phyloP scores from a whole-genome alignment of 805 yeast species.

The Saturnispora zaruensis region DNA sequence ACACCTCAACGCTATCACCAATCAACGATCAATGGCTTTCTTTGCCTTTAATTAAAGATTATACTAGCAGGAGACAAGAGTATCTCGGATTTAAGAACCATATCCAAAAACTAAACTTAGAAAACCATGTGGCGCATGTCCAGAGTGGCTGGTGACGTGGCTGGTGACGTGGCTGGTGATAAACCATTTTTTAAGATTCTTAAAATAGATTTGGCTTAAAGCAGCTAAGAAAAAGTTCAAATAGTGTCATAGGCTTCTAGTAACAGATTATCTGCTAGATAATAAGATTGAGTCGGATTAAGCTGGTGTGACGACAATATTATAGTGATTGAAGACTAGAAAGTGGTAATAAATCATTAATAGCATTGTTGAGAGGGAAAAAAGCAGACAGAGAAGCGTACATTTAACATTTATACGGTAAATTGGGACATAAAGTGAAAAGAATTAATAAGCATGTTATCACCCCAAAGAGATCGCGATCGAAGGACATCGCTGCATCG shows the following conservation, averaged over 20 bases:
- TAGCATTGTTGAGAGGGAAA: no score
- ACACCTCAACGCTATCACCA: no score
- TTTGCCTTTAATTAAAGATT: not conserved
- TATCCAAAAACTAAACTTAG: not conserved
- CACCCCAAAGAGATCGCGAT: constrained; percentile 5
- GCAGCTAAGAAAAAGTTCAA: not conserved
- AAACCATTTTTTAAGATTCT: not conserved
- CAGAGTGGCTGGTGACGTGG: not conserved
- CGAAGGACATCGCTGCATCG: constrained; percentile 1
- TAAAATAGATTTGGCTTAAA: not conserved
- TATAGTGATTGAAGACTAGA: no score
- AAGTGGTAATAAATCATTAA: no score
- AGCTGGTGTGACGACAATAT: not conserved
- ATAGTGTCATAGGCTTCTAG: not conserved
- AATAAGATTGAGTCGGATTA: not conserved
- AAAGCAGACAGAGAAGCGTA: no score
- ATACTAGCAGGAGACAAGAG: not conserved
- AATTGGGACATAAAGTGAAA: not conserved
- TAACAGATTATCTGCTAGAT: not conserved
- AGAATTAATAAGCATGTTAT: not conserved
- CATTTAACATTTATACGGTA: no score
- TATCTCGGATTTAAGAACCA: not conserved
- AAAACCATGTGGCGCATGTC: not conserved
- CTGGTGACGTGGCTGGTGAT: not conserved
- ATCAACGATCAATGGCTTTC: not conserved